Conservation (phyloP, 768 basidiomycete species). For the Neoboletus subvelutipes region DNA sequence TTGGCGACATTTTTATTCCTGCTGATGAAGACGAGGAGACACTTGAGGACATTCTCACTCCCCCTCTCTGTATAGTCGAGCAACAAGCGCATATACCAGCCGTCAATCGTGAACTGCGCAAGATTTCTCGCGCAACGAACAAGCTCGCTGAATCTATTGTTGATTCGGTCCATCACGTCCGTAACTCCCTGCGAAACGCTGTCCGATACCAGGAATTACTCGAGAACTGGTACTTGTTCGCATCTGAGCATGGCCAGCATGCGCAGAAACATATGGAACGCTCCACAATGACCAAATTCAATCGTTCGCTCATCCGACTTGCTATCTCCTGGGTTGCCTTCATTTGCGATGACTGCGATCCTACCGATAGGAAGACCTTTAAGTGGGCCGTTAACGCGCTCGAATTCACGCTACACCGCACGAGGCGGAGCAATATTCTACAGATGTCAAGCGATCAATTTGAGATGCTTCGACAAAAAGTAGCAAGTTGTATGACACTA, state of each 20-base stretch:
- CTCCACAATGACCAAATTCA: slow-evolving; percentile 67
- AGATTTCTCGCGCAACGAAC: slow-evolving; percentile 87
- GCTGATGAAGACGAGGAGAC: slow-evolving; percentile 63
- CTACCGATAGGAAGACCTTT: slow-evolving; percentile 93
- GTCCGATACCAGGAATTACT: slow-evolving; percentile 78
- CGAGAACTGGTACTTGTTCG: slow-evolving; percentile 94
- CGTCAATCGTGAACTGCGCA: slow-evolving; percentile 87
- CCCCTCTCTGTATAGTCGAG: slow-evolving; percentile 59
- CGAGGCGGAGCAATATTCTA: slow-evolving; percentile 84
- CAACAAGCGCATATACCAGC: slow-evolving; percentile 87
- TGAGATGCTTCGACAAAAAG: slow-evolving; percentile 83
- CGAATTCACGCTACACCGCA: slow-evolving; percentile 87
- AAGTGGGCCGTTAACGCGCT: slow-evolving; percentile 97
- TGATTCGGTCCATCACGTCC: slow-evolving; percentile 86
- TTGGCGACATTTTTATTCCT: slow-evolving; percentile 62
- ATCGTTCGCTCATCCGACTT: slow-evolving; percentile 79
- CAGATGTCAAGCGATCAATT: slow-evolving; percentile 89
- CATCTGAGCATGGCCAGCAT: slow-evolving; percentile 93
- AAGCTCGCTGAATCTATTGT: slow-evolving; percentile 91
- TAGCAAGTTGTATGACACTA: slow-evolving; percentile 95
- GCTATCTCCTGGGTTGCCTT: slow-evolving; percentile 98
- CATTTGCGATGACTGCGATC: slow-evolving; percentile 97
- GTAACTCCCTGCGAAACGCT: slow-evolving; percentile 57
- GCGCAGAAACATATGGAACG: slow-evolving; percentile 87
- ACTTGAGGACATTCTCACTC: slow-evolving; percentile 41